Base-by-base conservation (phyloP, 805 yeast species). In the Sungouiozyma ichnusensis region DNA sequence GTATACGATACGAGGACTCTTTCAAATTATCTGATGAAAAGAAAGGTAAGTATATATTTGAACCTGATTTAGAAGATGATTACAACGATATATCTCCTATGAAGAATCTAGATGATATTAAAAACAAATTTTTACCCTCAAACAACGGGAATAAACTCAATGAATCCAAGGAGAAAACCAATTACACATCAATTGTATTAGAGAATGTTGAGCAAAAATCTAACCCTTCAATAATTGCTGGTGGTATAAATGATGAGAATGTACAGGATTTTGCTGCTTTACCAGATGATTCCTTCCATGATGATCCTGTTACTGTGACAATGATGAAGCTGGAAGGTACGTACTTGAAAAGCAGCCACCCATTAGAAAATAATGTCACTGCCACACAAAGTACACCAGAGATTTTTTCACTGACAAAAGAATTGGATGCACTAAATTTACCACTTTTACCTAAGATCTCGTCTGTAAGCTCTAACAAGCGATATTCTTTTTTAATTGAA, bases 301-400 rank as follows among this genome's bases (percentile, higher is more conserved):
- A 71, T 20, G 84, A 85, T 60, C 95, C 95, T 0, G 67, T 87
- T 13, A 72, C 70, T 40, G 76, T 78, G 37, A 87, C 97, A 0
- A 66, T 88, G 50, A 68, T 68, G 62, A 88, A 83, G 61, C 66
- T 90, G 24, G 94, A 85, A 62, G 97, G 95, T 1, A 75, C 69
- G 33, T 68, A 58, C 42, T 48, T 42, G 32, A 55, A 49, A 44
- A 37, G 36, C 36, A 38, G 11, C 17, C 34, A 16, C 8, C 19
- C 2, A 14, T 38, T 19, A 35, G 40, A 18, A 27, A 33, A 31
- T 20, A 35, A 19, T 15, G 39, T 43, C 19, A 20, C 36, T 4
- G 37, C 37, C 29, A 33, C 35, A 17, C 47, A 43, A 36, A 51
- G 53, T 39, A 43, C 47, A 2, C 44, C 52, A 11, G 48, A 53